Evolutionary conservation across 305 asterid species (phyloP).

Genomic region (Ilex paraguariensis): DNA sequence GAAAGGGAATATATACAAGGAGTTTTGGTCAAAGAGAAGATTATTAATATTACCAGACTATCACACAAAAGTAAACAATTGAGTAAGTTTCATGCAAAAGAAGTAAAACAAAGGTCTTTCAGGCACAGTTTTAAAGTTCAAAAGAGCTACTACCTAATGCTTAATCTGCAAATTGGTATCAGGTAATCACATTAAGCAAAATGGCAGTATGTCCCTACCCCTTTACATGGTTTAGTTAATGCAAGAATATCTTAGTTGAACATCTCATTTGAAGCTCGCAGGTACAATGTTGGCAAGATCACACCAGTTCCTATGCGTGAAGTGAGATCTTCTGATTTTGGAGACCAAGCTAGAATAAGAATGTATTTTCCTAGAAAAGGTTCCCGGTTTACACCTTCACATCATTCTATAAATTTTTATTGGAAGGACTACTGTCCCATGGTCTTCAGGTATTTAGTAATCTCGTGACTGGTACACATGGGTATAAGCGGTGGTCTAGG

Average conservation of each 20-base stretch:
- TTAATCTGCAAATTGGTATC: constrained; percentile 92
- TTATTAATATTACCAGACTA: constrained; percentile 38
- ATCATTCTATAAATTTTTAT: constrained; percentile 68
- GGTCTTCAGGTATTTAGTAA: constrained; percentile 84
- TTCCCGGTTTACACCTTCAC: constrained; percentile 84
- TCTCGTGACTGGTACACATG: background rate
- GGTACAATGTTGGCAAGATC: constrained; percentile 96
- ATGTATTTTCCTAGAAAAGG: constrained; percentile 92
- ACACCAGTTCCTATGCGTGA: constrained; percentile 93
- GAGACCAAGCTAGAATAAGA: constrained; percentile 77
- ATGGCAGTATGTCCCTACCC: background rate
- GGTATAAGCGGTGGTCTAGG: too few species aligned
- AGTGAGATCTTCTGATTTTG: constrained; percentile 88
- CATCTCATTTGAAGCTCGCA: constrained; percentile 50
- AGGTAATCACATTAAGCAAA: constrained; percentile 42
- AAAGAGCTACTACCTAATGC: constrained; percentile 78
- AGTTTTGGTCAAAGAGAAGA: constrained; percentile 72
- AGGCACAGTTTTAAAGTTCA: constrained; percentile 53
- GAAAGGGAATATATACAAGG: constrained; percentile 79
- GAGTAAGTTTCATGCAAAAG: constrained; percentile 32
- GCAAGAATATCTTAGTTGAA: too few species aligned
- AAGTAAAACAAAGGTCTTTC: constrained; percentile 21
- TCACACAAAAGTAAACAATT: constrained; percentile 49
- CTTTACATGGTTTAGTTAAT: too few species aligned
- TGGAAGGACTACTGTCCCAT: constrained; percentile 99